A percentile compares a stretch with the other conserved stretches of the same genome.
Conservation (phyloP, 495 filamentous ascomycete species). For the Oidiodendron maius region DNA sequence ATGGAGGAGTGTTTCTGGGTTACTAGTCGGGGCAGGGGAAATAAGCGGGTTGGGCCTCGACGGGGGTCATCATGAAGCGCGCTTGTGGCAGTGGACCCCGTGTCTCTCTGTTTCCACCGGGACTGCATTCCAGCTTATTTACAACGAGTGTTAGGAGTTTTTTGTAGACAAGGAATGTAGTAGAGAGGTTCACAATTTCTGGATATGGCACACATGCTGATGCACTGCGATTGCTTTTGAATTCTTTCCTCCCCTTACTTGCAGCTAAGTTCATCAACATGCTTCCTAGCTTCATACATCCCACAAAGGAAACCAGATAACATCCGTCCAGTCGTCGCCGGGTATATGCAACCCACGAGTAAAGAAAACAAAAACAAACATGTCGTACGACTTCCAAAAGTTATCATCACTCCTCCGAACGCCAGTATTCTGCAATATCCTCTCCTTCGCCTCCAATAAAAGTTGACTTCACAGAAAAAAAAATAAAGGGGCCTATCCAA, state of each 20-base stretch:
- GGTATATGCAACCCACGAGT: conserved; percentile 14
- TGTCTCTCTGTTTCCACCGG: no score
- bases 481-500: conserved; percentile 14
- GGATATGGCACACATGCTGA: not conserved
- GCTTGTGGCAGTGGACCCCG: not conserved
- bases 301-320: conserved; percentile 20
- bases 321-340: conserved; percentile 17
- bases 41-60: not conserved
- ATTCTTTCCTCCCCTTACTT: conserved; percentile 2
- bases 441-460: conserved; percentile 12
- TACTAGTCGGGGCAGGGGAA: not conserved
- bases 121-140: no score
- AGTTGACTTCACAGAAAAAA: conserved; percentile 9
- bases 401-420: conserved; percentile 16
- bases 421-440: conserved; percentile 15
- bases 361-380: conserved; percentile 8
- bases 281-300: conserved; percentile 5
- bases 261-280: conserved; percentile 1
- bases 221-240: conserved; percentile 10
- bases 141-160: no score
- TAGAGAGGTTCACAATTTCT: not conserved
- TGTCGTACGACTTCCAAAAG: not conserved
- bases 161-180: no score
- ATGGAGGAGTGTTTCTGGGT: not conserved
- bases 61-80: not conserved